phyloP scores from a whole-genome alignment of 2,329 filamentous ascomycete genomes.

The Beauveria bassiana region DNA sequence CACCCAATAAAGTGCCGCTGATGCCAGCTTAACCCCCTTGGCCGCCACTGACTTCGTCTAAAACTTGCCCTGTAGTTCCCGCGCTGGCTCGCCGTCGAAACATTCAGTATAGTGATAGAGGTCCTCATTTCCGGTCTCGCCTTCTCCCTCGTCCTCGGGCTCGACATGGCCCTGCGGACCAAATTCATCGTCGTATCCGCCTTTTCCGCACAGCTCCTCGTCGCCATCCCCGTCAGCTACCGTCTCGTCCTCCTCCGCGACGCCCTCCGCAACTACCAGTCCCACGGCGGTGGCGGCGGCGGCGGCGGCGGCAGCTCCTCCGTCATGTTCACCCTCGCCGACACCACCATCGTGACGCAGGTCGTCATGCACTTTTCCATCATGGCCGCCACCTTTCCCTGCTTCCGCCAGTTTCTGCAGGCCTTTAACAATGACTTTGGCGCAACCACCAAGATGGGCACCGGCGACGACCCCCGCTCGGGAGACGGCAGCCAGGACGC shows the following conservation, averaged over 20 bases:
- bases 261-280: neutral
- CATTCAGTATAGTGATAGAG: slow-evolving; percentile 13
- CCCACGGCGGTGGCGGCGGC: neutral
- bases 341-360: slow-evolving; percentile 12
- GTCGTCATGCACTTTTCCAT: slow-evolving; percentile 16
- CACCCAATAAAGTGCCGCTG: too few relatives aligned
- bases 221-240: slow-evolving; percentile 13
- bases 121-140: slow-evolving; percentile 13
- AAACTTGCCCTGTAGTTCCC: slow-evolving; percentile 5
- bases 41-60: neutral
- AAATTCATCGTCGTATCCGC: slow-evolving; percentile 15
- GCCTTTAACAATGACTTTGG: slow-evolving; percentile 15
- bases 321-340: slow-evolving; percentile 3
- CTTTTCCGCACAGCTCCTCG: slow-evolving; percentile 15
- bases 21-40: neutral
- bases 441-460: slow-evolving; percentile 14
- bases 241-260: slow-evolving; percentile 11
- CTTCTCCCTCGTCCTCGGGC: slow-evolving; percentile 13
- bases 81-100: slow-evolving; percentile 13
- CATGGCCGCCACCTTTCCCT: slow-evolving; percentile 17
- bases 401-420: slow-evolving; percentile 16
- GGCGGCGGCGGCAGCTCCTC: neutral
- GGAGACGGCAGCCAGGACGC: neutral
- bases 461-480: slow-evolving; percentile 4
- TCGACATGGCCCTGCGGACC: slow-evolving; percentile 13